Base-by-base conservation (phyloP, 2,329 filamentous ascomycete species). In the Ascosphaera pollenicola region DNA sequence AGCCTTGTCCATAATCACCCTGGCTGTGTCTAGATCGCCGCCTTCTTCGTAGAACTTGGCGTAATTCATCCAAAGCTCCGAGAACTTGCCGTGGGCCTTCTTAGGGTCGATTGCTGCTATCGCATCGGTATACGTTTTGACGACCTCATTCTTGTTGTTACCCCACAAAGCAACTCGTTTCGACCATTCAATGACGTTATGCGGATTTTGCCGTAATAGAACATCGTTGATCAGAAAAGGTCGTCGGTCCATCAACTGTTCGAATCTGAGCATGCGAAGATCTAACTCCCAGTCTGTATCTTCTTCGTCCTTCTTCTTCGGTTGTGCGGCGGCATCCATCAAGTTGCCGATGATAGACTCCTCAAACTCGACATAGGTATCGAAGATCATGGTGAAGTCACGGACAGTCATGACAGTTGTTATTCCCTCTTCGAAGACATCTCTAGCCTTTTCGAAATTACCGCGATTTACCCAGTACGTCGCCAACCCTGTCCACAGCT, bases 401-500 rank as follows among this genome's bases (percentile, higher is more conserved):
- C 89, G 77, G 35, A 98, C 85, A 2, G 89, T 98, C 87, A 95
- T 95, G 45, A 94, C 91, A 1, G 87, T 95, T 8, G 83, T 93
- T 47, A 95, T 82, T 35, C 82, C 91, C 57, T 95, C 85, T 58
- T 98, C 89, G 47, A 93, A 95, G 3, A 91, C 69, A 55, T 98
- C 89, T 46, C 91, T 69, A 11, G 89, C 85, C 44, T 78, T 77
- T 60, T 95, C 91, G 52, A 94, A 95, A 52, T 79, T 84, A 35
- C 85, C 85, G 54, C 76, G 75, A 42, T 83, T 82, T 54, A 91
- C 92, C 83, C 87, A 95, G 59, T 95, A 98, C 3, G 87, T 89
- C 35, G 89, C 89, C 39, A 98, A 62, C 8, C 87, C 87, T 38
- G 82, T 82, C 87, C 89, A 98, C 16, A 98, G 64, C 51, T 92